Conservation (phyloP, 192 early-diverging fungal genomes). For the Coemansia sp. region DNA sequence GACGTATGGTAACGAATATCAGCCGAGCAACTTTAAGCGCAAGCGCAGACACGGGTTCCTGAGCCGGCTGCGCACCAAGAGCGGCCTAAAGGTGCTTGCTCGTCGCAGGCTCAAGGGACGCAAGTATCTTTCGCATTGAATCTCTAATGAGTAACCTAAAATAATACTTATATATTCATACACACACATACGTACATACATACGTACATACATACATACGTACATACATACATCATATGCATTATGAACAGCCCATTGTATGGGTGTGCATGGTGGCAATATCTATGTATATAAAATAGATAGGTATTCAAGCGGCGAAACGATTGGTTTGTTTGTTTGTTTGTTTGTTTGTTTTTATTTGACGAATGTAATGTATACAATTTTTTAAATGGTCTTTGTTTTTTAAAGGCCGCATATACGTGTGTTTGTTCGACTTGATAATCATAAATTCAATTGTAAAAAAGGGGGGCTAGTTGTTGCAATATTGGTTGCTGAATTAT, state of each 20-base stretch:
- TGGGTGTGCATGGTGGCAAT: too few relatives aligned
- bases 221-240: too few relatives aligned
- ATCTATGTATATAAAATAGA: too few relatives aligned
- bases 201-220: too few relatives aligned
- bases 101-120: conserved; percentile 86
- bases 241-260: too few relatives aligned
- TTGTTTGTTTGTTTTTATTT: neutral
- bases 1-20: conserved; percentile 88
- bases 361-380: neutral
- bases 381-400: too few relatives aligned
- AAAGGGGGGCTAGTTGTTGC: too few relatives aligned
- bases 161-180: neutral
- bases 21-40: conserved; percentile 84
- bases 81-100: conserved; percentile 70
- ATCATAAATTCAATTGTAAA: too few relatives aligned
- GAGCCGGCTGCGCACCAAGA: conserved; percentile 68
- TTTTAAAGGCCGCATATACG: too few relatives aligned
- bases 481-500: too few relatives aligned
- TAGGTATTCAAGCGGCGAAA: neutral
- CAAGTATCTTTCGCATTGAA: conserved; percentile 75
- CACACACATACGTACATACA: too few relatives aligned
- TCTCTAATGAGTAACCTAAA: neutral
- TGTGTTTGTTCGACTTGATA: too few relatives aligned
- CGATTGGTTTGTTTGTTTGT: neutral
- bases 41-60: conserved; percentile 94